phyloP scores from a whole-genome alignment of 2,329 filamentous ascomycete genomes.

The Neopestalotiopsis sp. region DNA sequence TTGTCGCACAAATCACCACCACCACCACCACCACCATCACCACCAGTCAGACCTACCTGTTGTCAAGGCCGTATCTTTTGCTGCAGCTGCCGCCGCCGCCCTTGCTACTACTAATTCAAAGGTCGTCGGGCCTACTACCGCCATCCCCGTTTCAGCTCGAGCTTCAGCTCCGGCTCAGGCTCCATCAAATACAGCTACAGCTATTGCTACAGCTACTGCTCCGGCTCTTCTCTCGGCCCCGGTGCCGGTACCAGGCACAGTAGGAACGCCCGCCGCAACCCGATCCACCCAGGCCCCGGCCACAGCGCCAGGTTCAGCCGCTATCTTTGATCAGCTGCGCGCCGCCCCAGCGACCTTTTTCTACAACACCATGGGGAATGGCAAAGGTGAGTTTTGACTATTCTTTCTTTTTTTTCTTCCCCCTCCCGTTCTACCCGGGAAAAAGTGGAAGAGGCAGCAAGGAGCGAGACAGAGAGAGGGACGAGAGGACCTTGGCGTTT shows the following conservation, averaged over 20 bases:
- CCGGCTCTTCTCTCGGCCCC: conserved; percentile 1
- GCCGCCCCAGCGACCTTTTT: conserved; percentile 19
- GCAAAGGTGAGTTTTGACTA: conserved; percentile 16
- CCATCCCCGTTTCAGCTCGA: not conserved
- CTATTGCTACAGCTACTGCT: not conserved
- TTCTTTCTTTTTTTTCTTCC: no score
- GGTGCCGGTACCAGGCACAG: not conserved
- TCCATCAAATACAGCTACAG: not conserved
- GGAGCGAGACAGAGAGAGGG: not conserved
- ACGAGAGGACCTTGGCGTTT: not conserved
- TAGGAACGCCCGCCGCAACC: not conserved
- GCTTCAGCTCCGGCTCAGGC: not conserved
- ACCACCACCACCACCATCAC: not conserved
- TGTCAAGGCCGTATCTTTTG: not conserved
- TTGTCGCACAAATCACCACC: conserved; percentile 11
- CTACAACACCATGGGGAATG: conserved; percentile 21
- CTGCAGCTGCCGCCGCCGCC: not conserved
- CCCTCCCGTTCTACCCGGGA: not conserved
- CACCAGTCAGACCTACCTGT: not conserved
- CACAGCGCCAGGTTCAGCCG: conserved; percentile 8
- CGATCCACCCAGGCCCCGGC: conserved; percentile 1
- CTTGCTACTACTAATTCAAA: not conserved
- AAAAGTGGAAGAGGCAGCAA: not conserved
- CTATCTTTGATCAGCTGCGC: conserved; percentile 17
- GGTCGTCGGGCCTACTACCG: not conserved